Evolutionary conservation across 1,284 basidiomycete genomes (phyloP), one percentile per base, ranked within the genome.

Genomic region (Heterobasidion occidentale): DNA sequence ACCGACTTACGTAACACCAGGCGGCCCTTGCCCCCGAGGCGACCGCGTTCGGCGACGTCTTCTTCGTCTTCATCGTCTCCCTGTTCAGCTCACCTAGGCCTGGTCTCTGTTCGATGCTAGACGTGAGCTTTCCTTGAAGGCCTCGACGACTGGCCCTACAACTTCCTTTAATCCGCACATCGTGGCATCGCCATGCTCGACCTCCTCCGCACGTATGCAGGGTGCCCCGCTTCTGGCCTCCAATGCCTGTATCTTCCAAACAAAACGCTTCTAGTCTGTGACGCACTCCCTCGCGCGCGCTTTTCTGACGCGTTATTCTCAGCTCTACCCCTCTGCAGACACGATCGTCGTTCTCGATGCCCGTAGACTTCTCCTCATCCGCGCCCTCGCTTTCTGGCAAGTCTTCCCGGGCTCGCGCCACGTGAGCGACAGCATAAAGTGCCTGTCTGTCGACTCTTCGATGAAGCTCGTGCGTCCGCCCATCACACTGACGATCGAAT

Each of bases 261-360:
- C 58, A 71, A 77, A 52, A 75, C 80, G 27, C 73, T 89, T 17
- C 69, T 90, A 59, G 88, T 87, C 80, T 74, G 57, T 53, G 15
- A 20, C 53, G 35, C n/a, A 35, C 33, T 17, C 3, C 27, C 35
- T 38, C 46, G 55, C 38, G 17, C 49, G 46, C 19, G 17, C 51
- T 12, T 45, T 52, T 46, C 52, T 55, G 38, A 58, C 46, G 15
- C 38, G 7, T 34, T 17, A 14, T 34, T 46, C 9, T 34, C 61
- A 91, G 88, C 70, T 89, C 4, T 89, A 90, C 67, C 76, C 85
- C 4, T 87, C 85, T 12, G 81, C 79, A 46, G 83, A 90, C 65
- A 76, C 81, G 3, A 69, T 91, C 58, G 73, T 89, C 56, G 73
- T 91, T 47, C 78, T 88, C 64, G 74, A 90, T 75, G 84, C 88